phyloP scores from a whole-genome alignment of 2,329 filamentous ascomycete genomes.

The Clonostachys byssicola region DNA sequence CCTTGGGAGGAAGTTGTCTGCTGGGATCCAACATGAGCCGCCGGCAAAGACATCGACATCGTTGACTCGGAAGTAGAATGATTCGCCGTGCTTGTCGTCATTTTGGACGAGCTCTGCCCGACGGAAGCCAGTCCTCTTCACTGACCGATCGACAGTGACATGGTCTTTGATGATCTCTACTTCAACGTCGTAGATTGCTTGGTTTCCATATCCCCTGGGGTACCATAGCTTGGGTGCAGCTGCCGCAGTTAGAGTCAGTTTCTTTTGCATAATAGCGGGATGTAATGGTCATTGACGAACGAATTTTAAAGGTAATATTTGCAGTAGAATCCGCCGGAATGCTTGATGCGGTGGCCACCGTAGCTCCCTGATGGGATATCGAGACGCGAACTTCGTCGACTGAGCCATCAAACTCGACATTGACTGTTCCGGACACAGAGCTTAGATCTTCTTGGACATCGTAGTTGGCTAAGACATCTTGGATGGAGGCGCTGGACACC shows the following conservation, averaged over 20 bases:
- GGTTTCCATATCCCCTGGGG: conserved; percentile 14
- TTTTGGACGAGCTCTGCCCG: conserved; percentile 52
- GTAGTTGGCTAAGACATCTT: conserved; percentile 58
- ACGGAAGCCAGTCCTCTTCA: conserved; percentile 62
- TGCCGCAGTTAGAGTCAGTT: conserved; percentile 67
- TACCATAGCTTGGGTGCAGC: conserved; percentile 8
- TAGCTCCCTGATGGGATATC: conserved; percentile 44
- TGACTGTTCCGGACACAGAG: conserved; percentile 40
- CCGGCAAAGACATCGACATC: conserved; percentile 69
- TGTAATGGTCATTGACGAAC: too few relatives aligned
- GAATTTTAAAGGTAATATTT: too few relatives aligned
- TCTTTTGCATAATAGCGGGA: conserved; percentile 27
- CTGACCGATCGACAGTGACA: conserved; percentile 41
- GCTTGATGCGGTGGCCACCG: conserved; percentile 34
- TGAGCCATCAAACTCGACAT: conserved; percentile 43
- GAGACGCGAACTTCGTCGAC: conserved; percentile 25
- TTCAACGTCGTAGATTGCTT: conserved; percentile 61
- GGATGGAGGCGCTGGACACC: conserved; percentile 55
- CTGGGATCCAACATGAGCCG: conserved; percentile 76
- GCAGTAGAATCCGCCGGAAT: too few relatives aligned
- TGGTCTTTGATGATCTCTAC: conserved; percentile 33
- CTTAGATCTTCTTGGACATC: conserved; percentile 49
- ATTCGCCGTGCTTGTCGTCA: conserved; percentile 57
- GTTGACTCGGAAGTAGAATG: conserved; percentile 73
- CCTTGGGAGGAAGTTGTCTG: conserved; percentile 70